These are phyloP conservation scores for Umbelopsis sp. DNA, from an alignment of 192 early-diverging fungal species.

Conservation along the genomic window DNA sequence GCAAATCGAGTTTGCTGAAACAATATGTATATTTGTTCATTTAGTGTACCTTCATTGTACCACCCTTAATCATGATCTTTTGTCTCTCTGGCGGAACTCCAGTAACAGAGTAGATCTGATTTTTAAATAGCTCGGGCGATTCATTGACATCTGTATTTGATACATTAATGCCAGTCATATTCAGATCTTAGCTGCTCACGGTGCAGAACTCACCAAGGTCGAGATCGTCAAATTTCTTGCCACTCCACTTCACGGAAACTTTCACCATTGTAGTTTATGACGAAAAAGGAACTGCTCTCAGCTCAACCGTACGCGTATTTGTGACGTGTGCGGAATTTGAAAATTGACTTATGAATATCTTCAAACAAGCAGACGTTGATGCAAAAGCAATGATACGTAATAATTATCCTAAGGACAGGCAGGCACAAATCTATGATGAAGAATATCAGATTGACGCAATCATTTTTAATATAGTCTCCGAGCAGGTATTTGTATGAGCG, in stretches of 20 bases:
- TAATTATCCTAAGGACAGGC: too few relatives aligned
- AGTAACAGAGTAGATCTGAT: slow-evolving; percentile 87
- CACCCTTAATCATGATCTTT: slow-evolving; percentile 94
- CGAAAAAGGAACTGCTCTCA: neutral
- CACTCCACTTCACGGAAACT: slow-evolving; percentile 92
- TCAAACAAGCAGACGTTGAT: too few relatives aligned
- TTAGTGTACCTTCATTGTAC: slow-evolving; percentile 78
- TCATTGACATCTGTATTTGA: slow-evolving; percentile 58
- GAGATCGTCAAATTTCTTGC: slow-evolving; percentile 81
- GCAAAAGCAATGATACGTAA: too few relatives aligned
- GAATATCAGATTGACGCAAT: too few relatives aligned
- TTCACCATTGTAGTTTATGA: slow-evolving; percentile 18
- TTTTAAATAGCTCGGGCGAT: slow-evolving; percentile 82
- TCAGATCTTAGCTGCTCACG: neutral
- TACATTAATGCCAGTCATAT: neutral
- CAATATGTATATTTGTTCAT: neutral
- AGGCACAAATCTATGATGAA: too few relatives aligned
- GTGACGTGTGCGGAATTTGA: neutral
- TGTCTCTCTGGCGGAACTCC: slow-evolving; percentile 92
- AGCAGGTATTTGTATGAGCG: too few relatives aligned
- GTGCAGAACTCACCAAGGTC: slow-evolving; percentile 49
- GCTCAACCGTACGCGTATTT: neutral
- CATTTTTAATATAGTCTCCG: too few relatives aligned
- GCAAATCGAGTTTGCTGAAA: neutral
- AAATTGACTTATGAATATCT: too few relatives aligned